phyloP scores from a whole-genome alignment of 208 protist species.

The Trypanosoma lewisi region DNA sequence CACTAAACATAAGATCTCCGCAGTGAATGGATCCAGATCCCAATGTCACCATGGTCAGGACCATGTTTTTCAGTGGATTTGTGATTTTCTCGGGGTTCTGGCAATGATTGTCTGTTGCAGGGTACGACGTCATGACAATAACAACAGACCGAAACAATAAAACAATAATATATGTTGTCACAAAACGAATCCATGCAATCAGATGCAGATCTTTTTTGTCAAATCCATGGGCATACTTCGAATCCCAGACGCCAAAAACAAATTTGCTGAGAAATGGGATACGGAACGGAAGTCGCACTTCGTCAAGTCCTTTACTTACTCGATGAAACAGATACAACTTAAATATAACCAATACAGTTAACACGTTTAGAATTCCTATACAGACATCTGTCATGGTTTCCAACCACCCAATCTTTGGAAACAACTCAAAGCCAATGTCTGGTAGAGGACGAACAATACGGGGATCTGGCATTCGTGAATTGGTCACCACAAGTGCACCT shows the following conservation, averaged over 20 bases:
- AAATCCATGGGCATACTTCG: not conserved
- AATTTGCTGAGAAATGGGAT: constrained; percentile 31
- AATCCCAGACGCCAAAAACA: constrained; percentile 49
- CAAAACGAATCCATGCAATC: constrained; percentile 70
- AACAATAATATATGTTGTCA: constrained; percentile 57
- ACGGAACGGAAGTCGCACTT: constrained; percentile 21
- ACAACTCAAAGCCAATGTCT: constrained; percentile 67
- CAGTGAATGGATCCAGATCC: constrained; percentile 82
- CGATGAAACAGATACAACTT: constrained; percentile 74
- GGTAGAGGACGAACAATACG: constrained; percentile 52
- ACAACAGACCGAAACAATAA: constrained; percentile 69
- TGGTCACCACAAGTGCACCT: constrained; percentile 57
- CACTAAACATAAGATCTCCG: constrained; percentile 89
- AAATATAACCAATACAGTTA: constrained; percentile 38
- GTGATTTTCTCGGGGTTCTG: constrained; percentile 62
- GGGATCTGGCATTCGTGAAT: constrained; percentile 80
- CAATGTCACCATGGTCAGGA: constrained; percentile 79
- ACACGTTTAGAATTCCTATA: constrained; percentile 53
- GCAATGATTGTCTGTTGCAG: constrained; percentile 80
- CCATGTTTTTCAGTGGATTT: constrained; percentile 63
- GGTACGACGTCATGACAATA: constrained; percentile 79
- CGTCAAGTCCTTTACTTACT: constrained; percentile 15
- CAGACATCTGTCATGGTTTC: constrained; percentile 52
- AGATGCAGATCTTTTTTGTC: constrained; percentile 26
- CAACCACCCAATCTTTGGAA: constrained; percentile 45